Evolutionary conservation across 2,329 filamentous ascomycete genomes (phyloP).

Genomic region (Ophiocordyceps polyrhachis-furcata): DNA sequence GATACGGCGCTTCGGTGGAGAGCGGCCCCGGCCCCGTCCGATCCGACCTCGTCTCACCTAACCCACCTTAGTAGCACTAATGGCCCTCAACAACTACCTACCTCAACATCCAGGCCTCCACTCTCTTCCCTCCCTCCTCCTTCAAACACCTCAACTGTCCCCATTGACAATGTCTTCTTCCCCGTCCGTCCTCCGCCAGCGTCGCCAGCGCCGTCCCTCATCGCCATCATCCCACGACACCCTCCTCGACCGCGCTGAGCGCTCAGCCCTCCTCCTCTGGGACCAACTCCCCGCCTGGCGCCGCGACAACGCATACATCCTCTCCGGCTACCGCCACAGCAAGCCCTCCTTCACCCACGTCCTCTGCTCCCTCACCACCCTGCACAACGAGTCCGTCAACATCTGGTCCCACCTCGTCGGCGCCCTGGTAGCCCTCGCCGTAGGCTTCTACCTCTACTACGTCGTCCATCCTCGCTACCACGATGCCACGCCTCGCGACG

Average conservation of each 20-base stretch:
- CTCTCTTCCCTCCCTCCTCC: not conserved
- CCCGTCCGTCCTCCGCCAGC: not conserved
- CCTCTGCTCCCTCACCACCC: slow-evolving; percentile 27
- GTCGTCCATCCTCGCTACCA: slow-evolving; percentile 47
- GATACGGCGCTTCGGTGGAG: not conserved
- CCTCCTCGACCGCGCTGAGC: slow-evolving; percentile 15
- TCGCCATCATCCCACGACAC: slow-evolving; percentile 11
- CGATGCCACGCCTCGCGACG: slow-evolving; percentile 40
- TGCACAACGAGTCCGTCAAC: slow-evolving; percentile 46
- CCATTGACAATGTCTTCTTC: not conserved
- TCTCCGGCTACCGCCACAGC: slow-evolving; percentile 31
- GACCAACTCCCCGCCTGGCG: slow-evolving; percentile 40
- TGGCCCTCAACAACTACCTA: not conserved
- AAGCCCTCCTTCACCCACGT: slow-evolving; percentile 28
- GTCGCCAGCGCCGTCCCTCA: not conserved
- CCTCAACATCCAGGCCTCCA: too few relatives aligned
- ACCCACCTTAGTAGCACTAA: not conserved
- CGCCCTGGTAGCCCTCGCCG: slow-evolving; percentile 35
- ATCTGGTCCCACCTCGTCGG: slow-evolving; percentile 49
- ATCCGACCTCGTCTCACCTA: not conserved
- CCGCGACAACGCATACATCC: slow-evolving; percentile 39
- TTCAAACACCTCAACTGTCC: not conserved
- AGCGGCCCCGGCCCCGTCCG: not conserved
- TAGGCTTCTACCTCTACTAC: slow-evolving; percentile 33
- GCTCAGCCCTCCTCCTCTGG: slow-evolving; percentile 30